phyloP scores from a whole-genome alignment of 495 filamentous ascomycete species.

The Haplographium delicatum region DNA sequence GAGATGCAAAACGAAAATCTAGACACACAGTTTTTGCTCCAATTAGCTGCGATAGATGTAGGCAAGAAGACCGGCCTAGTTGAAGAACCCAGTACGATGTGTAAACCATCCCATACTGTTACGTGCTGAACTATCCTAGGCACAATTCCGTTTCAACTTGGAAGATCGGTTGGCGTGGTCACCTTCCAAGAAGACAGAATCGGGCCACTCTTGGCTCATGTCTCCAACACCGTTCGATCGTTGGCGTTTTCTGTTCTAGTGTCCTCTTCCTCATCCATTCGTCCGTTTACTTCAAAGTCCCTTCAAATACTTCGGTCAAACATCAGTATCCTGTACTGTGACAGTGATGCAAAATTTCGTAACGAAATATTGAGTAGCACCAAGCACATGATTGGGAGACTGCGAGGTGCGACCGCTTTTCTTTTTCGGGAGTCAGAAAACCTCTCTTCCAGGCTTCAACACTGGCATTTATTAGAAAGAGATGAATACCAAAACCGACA shows the following conservation, averaged over 20 bases:
- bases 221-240: conserved; percentile 58
- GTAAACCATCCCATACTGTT: too few species aligned
- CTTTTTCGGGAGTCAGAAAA: conserved; percentile 32
- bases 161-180: too few species aligned
- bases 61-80: conserved; percentile 77
- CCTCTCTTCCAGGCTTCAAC: neutral
- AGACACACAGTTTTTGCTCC: conserved; percentile 48
- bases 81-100: conserved; percentile 67
- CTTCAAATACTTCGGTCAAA: conserved; percentile 55
- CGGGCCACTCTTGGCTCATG: conserved; percentile 54
- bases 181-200: conserved; percentile 41
- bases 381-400: conserved; percentile 60
- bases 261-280: conserved; percentile 61
- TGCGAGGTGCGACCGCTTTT: conserved; percentile 46
- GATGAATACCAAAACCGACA: neutral
- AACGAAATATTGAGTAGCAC: conserved; percentile 66
- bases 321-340: conserved; percentile 65
- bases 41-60: conserved; percentile 65
- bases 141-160: conserved; percentile 9
- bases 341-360: conserved; percentile 78
- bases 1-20: conserved; percentile 31
- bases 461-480: neutral
- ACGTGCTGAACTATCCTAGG: conserved; percentile 10
- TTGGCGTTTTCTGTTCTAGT: conserved; percentile 71
- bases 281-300: conserved; percentile 56